A percentile compares a stretch with the other conserved stretches of the same genome.
Conservation (phyloP, 306 rosid genomes). For the Cercis canadensis region DNA sequence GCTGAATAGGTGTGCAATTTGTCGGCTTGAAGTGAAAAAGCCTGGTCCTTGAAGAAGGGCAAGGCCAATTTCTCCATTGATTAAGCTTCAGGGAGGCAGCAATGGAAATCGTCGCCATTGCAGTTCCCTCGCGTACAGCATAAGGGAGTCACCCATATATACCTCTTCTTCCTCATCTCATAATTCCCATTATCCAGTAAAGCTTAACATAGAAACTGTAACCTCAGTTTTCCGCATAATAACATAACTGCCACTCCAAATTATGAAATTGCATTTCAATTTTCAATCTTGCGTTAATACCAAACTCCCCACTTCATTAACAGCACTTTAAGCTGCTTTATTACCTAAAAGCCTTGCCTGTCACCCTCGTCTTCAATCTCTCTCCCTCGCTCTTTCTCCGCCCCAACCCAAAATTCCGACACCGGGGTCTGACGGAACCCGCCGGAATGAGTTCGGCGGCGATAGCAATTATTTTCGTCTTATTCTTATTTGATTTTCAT, state of each 20-base stretch:
- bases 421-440: background rate
- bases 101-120: conserved; percentile 48
- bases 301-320: conserved; percentile 1
- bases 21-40: conserved; percentile 43
- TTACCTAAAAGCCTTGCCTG: background rate
- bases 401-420: background rate
- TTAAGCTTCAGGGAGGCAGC: conserved; percentile 25
- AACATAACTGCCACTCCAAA: conserved; percentile 34
- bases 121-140: background rate
- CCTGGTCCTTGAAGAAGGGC: conserved; percentile 10
- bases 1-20: conserved; percentile 52
- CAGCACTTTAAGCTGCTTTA: background rate
- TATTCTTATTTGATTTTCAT: conserved; percentile 6
- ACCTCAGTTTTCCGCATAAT: conserved; percentile 20
- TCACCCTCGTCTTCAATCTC: background rate
- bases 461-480: background rate
- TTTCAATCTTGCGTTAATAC: background rate
- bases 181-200: background rate
- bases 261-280: background rate
- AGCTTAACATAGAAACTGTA: background rate
- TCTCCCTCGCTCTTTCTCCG: background rate
- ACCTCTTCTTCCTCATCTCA: conserved; percentile 29
- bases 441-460: conserved; percentile 34
- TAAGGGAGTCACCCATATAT: background rate
- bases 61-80: conserved; percentile 1